phyloP scores from a whole-genome alignment of 2,329 filamentous ascomycete genomes.

The Byssothecium circinans region DNA sequence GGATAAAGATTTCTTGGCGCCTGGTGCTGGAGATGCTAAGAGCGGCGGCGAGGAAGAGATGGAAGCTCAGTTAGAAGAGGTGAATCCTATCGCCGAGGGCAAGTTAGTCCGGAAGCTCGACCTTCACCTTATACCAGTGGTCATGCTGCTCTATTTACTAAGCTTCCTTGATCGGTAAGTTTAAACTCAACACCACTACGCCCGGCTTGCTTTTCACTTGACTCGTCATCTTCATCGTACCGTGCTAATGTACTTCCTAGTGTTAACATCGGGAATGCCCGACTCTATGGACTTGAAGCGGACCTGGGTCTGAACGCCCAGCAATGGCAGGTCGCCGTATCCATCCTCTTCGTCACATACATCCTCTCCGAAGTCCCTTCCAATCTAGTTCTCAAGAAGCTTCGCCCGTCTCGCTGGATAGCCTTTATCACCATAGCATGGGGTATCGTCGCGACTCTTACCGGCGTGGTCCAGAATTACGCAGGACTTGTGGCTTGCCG shows the following conservation, averaged over 20 bases:
- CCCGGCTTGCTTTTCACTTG: background rate
- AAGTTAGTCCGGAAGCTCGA: conserved; percentile 68
- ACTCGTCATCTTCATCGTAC: background rate
- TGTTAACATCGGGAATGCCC: conserved; percentile 73
- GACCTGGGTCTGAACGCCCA: conserved; percentile 63
- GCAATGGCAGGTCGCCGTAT: conserved; percentile 65
- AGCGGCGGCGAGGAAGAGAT: conserved; percentile 28
- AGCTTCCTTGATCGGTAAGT: conserved; percentile 72
- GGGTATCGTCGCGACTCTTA: conserved; percentile 66
- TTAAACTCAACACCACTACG: background rate
- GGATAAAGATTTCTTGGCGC: conserved; percentile 24
- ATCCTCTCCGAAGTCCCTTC: conserved; percentile 50
- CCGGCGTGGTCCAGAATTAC: conserved; percentile 68
- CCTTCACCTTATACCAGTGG: conserved; percentile 63
- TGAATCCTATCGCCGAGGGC: conserved; percentile 51
- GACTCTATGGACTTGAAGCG: conserved; percentile 63
- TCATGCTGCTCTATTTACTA: conserved; percentile 72
- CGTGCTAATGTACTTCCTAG: conserved; percentile 3
- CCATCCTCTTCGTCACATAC: conserved; percentile 51
- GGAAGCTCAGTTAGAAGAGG: conserved; percentile 30
- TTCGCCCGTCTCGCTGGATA: conserved; percentile 52
- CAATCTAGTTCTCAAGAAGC: conserved; percentile 51
- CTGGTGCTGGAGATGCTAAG: conserved; percentile 12
- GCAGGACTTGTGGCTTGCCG: conserved; percentile 68
- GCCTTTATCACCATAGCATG: conserved; percentile 63